Evolutionary conservation across 1,284 basidiomycete genomes (phyloP), one percentile per base, ranked within the genome.

Genomic region (Anthracocystis walkeri): DNA sequence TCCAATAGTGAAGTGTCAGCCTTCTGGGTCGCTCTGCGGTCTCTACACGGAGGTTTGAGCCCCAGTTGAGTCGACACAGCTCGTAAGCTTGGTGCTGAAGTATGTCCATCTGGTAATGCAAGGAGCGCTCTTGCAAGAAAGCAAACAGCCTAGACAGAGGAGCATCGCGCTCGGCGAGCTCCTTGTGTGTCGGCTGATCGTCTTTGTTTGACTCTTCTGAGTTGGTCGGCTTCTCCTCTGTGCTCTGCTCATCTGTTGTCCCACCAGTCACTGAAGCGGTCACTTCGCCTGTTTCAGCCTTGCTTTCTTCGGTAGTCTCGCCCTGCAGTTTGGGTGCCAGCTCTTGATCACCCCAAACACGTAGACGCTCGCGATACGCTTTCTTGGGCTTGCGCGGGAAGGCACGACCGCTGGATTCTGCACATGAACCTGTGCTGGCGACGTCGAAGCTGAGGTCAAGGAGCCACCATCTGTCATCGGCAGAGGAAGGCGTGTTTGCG

Each of bases 81-180:
- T 81, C 74, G 48, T 75, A 63, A 0, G 80, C 74, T 53, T 85
- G 83, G 29, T 75, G 75, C 20, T 78, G 64, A 27, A 85, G 51
- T 41, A 84, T 83, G 48, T 82, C 78, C 42, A 85, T 71, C 58
- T 81, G 82, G 33, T 84, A 82, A 35, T 82, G 72, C 10, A 84
- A 63, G 2, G 83, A 67, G 23, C 80, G 75, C 60, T 81, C 78
- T 51, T 78, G 78, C 20, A 84, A 55, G 56, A 82, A 76, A 20
- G 75, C 60, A 52, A 77, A 82, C 23, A 82, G 69, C 18, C 75
- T 49, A 10, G 67, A 42, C 4, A 79, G 49, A 16, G 81, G 77
- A 4, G 73, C 65, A 25, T 80, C 80, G 6, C 64, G 60, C 35
- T 46, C 45, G n/a, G 31, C 40, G 10, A 45, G 6, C 14, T 1